A percentile compares a stretch with the other conserved stretches of the same genome.
phyloP scores from a whole-genome alignment of 176 grass and related monocot genomes.

The Aegilops sharonensis region DNA sequence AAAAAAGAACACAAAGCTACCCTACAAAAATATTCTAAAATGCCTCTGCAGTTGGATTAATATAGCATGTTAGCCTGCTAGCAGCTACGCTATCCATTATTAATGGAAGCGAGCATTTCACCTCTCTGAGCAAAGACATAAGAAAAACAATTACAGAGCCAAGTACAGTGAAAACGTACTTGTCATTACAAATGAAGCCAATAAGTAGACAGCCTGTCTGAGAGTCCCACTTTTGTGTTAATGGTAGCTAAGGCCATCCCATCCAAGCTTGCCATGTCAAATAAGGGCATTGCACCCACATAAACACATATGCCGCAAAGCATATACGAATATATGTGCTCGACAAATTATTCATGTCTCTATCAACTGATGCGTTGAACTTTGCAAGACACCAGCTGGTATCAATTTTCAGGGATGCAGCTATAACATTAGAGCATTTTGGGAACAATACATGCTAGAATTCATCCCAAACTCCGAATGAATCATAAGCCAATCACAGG shows the following conservation, averaged over 20 bases:
- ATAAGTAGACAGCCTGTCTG: slow-evolving; percentile 26
- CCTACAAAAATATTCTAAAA: not conserved
- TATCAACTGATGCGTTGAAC: not conserved
- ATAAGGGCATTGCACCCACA: not conserved
- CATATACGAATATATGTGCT: not conserved
- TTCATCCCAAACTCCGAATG: slow-evolving; percentile 1
- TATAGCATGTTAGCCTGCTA: not conserved
- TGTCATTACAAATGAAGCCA: not conserved
- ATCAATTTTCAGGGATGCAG: slow-evolving; percentile 18
- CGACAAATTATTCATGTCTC: not conserved
- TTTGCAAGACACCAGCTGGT: slow-evolving; percentile 9
- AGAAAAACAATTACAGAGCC: not conserved
- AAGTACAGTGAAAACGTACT: not conserved
- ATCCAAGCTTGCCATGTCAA: not conserved
- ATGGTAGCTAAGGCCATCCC: slow-evolving; percentile 19
- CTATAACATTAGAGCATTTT: slow-evolving; percentile 13
- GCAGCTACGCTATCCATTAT: not conserved
- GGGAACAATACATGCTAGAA: slow-evolving; percentile 12
- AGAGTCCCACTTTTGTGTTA: not conserved
- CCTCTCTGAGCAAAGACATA: not conserved
- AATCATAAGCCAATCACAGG: slow-evolving; percentile 27
- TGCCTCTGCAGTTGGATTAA: not conserved
- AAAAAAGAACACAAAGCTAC: not conserved
- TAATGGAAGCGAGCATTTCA: slow-evolving; percentile 5
- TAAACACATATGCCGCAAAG: slow-evolving; percentile 4